A percentile compares a stretch with the other conserved stretches of the same genome.
phyloP scores from a whole-genome alignment of 768 basidiomycete genomes.

The Rhizopogon roseolus region DNA sequence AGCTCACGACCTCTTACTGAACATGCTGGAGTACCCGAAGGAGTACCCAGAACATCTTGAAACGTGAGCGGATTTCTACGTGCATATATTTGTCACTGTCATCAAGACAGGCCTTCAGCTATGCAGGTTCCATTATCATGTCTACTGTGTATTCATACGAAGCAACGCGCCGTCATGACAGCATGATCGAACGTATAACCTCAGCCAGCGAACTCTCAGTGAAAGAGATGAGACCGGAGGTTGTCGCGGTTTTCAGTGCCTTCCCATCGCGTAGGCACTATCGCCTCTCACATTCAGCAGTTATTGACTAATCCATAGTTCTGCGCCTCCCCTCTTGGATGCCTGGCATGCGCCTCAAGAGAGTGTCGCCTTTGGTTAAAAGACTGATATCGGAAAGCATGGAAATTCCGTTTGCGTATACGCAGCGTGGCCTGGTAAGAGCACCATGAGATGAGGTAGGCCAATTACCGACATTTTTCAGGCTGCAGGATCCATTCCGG shows the following conservation, averaged over 20 bases:
- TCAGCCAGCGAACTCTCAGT: not conserved
- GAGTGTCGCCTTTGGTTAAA: constrained; percentile 10
- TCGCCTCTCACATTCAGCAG: not conserved
- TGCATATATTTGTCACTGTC: not conserved
- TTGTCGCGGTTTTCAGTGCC: not conserved
- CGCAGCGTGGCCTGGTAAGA: constrained; percentile 8
- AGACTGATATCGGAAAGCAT: constrained; percentile 12
- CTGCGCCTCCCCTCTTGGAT: constrained; percentile 5
- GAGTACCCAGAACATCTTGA: constrained; percentile 1
- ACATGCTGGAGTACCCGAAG: not conserved
- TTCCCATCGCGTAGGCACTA: constrained; percentile 2
- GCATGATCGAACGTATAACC: not conserved
- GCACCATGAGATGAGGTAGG: not conserved
- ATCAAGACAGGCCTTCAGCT: not conserved
- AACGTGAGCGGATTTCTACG: not conserved
- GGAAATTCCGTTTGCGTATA: constrained; percentile 14
- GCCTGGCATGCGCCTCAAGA: constrained; percentile 5
- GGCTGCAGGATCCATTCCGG: constrained; percentile 6
- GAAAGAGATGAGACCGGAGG: not conserved
- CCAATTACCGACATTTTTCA: not conserved
- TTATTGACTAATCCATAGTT: constrained; percentile 1
- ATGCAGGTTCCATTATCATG: constrained; percentile 3
- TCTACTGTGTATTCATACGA: constrained; percentile 3
- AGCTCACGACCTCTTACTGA: not conserved
- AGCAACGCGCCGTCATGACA: not conserved